A percentile compares a stretch with the other conserved stretches of the same genome.
Conservation (phyloP, 768 basidiomycete species). For the Kwoniella europaea region DNA sequence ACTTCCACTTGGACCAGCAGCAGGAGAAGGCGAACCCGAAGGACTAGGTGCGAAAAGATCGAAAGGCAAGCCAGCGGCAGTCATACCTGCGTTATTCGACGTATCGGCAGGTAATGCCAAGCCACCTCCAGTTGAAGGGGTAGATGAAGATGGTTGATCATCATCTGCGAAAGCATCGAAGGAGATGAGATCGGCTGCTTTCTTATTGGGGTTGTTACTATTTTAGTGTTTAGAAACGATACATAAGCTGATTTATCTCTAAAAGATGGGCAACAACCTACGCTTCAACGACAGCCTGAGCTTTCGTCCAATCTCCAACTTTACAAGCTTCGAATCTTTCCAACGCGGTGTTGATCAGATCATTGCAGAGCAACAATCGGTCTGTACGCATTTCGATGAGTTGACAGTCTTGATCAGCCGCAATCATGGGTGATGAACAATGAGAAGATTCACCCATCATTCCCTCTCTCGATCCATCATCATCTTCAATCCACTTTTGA, state of each 20-base stretch:
- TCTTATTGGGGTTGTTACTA: slow-evolving; percentile 56
- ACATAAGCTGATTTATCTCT: not conserved
- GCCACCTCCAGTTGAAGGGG: slow-evolving; percentile 37
- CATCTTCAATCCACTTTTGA: slow-evolving; percentile 95
- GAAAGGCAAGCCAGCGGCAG: slow-evolving; percentile 21
- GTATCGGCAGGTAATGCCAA: slow-evolving; percentile 43
- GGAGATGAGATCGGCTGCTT: slow-evolving; percentile 57
- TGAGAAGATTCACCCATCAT: slow-evolving; percentile 71
- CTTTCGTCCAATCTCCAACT: slow-evolving; percentile 76
- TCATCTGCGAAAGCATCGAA: slow-evolving; percentile 60
- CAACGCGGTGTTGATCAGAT: slow-evolving; percentile 92
- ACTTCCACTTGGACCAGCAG: not conserved
- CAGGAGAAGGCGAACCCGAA: slow-evolving; percentile 26
- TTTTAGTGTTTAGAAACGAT: too few relatives aligned
- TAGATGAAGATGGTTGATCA: slow-evolving; percentile 33
- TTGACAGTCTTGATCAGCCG: not conserved
- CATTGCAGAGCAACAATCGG: slow-evolving; percentile 92
- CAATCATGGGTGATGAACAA: not conserved
- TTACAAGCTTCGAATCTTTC: slow-evolving; percentile 91
- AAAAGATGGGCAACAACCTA: slow-evolving; percentile 63
- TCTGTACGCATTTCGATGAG: slow-evolving; percentile 62
- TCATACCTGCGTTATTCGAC: slow-evolving; percentile 22
- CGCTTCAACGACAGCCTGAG: slow-evolving; percentile 59
- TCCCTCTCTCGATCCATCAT: slow-evolving; percentile 64
- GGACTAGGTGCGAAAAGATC: slow-evolving; percentile 20